These are phyloP conservation scores for Amanita pseudoporphyria DNA, from an alignment of 768 basidiomycete species.

Conservation along the genomic window DNA sequence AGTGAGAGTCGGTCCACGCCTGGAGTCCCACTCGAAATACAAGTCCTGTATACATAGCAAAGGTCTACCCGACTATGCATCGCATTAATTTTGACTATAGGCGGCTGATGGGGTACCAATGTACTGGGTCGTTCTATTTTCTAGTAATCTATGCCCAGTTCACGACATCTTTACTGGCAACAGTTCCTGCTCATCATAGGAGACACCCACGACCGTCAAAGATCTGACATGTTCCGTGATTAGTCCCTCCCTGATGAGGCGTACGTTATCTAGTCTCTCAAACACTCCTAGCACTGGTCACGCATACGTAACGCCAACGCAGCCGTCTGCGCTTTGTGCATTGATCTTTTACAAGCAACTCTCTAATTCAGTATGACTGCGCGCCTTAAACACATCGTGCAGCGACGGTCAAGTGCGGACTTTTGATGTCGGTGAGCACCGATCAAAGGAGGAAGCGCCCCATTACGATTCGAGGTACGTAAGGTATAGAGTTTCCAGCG, in stretches of 20 bases:
- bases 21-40: no score
- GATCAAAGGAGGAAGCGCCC: slow-evolving; percentile 5
- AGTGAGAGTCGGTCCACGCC: no score
- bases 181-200: background rate
- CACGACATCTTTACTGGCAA: background rate
- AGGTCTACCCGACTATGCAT: background rate
- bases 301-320: background rate
- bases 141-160: background rate
- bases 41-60: background rate
- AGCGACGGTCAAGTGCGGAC: background rate
- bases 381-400: background rate
- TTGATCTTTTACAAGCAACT: background rate
- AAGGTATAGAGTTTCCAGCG: slow-evolving; percentile 2
- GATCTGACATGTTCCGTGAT: background rate
- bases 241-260: background rate
- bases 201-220: slow-evolving; percentile 1
- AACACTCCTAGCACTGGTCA: background rate
- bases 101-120: background rate
- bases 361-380: background rate
- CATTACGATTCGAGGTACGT: slow-evolving; percentile 6
- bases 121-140: background rate
- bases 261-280: background rate
- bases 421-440: background rate
- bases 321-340: background rate
- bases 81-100: background rate